Base-by-base conservation (phyloP, 768 basidiomycete species). In the Termitomyces sp. region DNA sequence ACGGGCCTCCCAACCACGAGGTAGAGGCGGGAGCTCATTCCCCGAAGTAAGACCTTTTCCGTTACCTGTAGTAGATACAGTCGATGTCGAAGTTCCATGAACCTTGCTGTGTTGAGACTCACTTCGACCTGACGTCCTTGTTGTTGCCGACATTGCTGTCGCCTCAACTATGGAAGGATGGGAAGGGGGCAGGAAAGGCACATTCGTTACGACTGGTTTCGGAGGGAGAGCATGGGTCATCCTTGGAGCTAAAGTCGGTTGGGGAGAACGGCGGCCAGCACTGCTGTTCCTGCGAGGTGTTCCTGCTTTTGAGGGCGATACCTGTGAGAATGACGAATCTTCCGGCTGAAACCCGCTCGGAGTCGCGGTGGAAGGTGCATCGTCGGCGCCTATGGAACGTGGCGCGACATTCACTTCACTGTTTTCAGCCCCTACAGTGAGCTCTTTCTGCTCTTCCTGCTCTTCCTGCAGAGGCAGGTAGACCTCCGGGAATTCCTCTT, bases 171-270 rank as follows among this genome's bases (percentile, higher is more conserved):
- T 81, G 54, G 79, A 81, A 53, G 81, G 77, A 61, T 82, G 78
- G 68, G 83, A 80, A 48, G 81, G 78, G 61, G 82, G 75, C 51
- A 82, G 68, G 66, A 79, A 81, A 56, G 80, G 77, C 52, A 81
- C 77, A 60, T 64, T 77, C 46, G 78, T 73, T 46, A 79, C 73
- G 33, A 80, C 73, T 47, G 86, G 86, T 69, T 88, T 88, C 3
- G 86, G 82, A 20, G 86, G 86, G 18, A 88, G 74, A 30, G 85
- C 84, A 65, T 88, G 86, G n/a, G 78, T 82, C 47, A 86, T 67
- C 51, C 80, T 75, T 47, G 73, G 71, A 54, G 72, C 63, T 42
- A 65, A 47, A 48, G 67, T 57, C 40, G 70, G 70, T 35, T 64
- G 65, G 20, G 61, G 68, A 53, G 59, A 64, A 52, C 58, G 62